These are phyloP conservation scores for Yamadazyma atlantica DNA, from an alignment of 1,139 yeast genomes.

Conservation along the genomic window DNA sequence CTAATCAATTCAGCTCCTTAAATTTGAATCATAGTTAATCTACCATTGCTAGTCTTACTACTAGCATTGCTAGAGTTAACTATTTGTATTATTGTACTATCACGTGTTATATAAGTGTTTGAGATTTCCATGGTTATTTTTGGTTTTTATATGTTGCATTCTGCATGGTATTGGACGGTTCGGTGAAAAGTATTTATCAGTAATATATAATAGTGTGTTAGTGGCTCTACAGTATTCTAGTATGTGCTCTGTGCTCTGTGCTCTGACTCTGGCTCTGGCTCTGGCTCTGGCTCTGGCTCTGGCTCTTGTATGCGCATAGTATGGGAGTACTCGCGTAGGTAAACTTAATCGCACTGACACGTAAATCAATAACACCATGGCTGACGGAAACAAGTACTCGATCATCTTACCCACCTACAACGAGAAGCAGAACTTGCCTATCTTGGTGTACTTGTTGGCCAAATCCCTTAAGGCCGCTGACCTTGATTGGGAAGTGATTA, in stretches of 20 bases:
- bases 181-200: not conserved
- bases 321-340: too few relatives aligned
- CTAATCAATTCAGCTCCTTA: slow-evolving; percentile 34
- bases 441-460: slow-evolving; percentile 68
- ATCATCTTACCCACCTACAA: slow-evolving; percentile 80
- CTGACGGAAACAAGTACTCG: slow-evolving; percentile 54
- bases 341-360: not conserved
- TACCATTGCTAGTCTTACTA: too few relatives aligned
- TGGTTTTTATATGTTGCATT: slow-evolving; percentile 1
- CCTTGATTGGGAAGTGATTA: slow-evolving; percentile 74
- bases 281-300: too few relatives aligned
- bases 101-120: too few relatives aligned
- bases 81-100: slow-evolving; percentile 2
- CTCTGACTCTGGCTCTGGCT: too few relatives aligned
- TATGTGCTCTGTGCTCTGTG: too few relatives aligned
- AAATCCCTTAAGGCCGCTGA: slow-evolving; percentile 63
- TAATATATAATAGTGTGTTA: not conserved
- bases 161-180: slow-evolving; percentile 1
- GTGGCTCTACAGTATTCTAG: not conserved
- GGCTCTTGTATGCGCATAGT: too few relatives aligned
- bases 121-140: too few relatives aligned
- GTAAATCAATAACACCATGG: not conserved
- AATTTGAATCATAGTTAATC: slow-evolving; percentile 26
- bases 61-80: not conserved
- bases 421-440: slow-evolving; percentile 70